Evolutionary conservation across 345 rosid genomes (phyloP), one percentile per base, ranked within the genome.

Genomic region (Lepidium africanum): DNA sequence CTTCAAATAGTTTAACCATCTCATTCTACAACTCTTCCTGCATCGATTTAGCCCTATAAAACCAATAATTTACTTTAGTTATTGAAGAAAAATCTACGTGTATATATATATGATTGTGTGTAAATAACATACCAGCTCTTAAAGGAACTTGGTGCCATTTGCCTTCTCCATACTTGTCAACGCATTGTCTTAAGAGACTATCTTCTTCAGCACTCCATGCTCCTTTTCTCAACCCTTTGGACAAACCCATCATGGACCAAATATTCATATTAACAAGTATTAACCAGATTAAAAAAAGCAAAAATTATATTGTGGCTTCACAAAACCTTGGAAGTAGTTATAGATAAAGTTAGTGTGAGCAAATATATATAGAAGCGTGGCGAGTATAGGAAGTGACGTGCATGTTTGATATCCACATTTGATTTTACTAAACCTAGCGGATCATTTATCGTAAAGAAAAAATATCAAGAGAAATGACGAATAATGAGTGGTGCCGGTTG

Each of bases 1-100:
- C 48, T 78, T 77, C 53, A 85, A 71, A 53, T 85, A 85, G 69
- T 83, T 85, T 73, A 85, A 74, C 88, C 91, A 86, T 71, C 91
- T 74, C 41, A 86, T 51, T 73, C 87, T 71, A 53, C 90, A 86
- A 58, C 90, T 83, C 50, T 86, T 86, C 15, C 90, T 75, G 65
- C 90, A 86, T 16, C 87, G 78, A n/a, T 83, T 84, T 58, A 86
- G 62, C 17, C 90, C 90, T 86, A 61, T 45, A 49, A 40, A 53
- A 21, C 19, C 72, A 40, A 58, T 38, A 25, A 12, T 51, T 40
- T 27, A 19, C 14, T 4, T 27, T 27, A 27, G 33, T 30, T 30
- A 5, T 30, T 4, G 7, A 30, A 27, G 6, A 30, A 0, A 1
- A 30, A 6, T 30, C 0, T 30, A 30, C 6, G 5, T 30, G 5